Percentiles rank a stretch among this genome's conserved stretches.
phyloP scores from a whole-genome alignment of 176 grass and related monocot species.

The Carex parvula region DNA sequence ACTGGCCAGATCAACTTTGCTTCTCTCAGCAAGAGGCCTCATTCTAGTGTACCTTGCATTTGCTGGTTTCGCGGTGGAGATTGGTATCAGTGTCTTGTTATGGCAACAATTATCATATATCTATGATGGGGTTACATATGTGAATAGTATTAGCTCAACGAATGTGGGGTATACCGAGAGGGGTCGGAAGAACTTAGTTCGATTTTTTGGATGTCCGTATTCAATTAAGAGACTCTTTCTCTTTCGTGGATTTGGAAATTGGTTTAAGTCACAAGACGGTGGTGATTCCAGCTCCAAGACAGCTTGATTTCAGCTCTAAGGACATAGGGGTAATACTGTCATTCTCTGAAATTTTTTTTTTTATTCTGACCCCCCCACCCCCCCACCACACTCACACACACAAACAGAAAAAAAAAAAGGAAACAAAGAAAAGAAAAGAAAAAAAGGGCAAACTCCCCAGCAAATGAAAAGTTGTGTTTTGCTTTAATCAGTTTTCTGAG shows the following conservation, averaged over 20 bases:
- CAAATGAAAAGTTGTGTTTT: background rate
- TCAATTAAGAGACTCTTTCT: slow-evolving; percentile 49
- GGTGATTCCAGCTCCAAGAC: slow-evolving; percentile 67
- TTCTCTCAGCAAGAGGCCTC: slow-evolving; percentile 82
- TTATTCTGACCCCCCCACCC: background rate
- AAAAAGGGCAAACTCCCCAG: background rate
- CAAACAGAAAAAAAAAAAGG: background rate
- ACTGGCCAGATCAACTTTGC: slow-evolving; percentile 53
- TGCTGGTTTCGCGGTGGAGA: slow-evolving; percentile 75
- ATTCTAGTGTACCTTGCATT: slow-evolving; percentile 85
- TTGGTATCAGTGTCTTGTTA: slow-evolving; percentile 67
- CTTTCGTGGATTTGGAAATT: slow-evolving; percentile 42
- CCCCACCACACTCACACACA: background rate
- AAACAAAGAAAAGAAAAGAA: background rate
- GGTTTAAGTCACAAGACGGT: slow-evolving; percentile 47
- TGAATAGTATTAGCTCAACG: slow-evolving; percentile 49
- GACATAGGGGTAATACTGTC: background rate
- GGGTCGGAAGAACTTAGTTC: slow-evolving; percentile 74
- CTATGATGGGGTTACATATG: slow-evolving; percentile 83
- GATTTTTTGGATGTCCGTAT: slow-evolving; percentile 76
- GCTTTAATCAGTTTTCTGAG: background rate
- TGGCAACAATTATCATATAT: slow-evolving; percentile 91
- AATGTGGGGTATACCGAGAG: slow-evolving; percentile 48
- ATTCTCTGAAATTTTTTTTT: background rate
- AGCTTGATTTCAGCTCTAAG: background rate